These are phyloP conservation scores for Staphylotrichum longicolle DNA, from an alignment of 495 filamentous ascomycete species.

Conservation along the genomic window DNA sequence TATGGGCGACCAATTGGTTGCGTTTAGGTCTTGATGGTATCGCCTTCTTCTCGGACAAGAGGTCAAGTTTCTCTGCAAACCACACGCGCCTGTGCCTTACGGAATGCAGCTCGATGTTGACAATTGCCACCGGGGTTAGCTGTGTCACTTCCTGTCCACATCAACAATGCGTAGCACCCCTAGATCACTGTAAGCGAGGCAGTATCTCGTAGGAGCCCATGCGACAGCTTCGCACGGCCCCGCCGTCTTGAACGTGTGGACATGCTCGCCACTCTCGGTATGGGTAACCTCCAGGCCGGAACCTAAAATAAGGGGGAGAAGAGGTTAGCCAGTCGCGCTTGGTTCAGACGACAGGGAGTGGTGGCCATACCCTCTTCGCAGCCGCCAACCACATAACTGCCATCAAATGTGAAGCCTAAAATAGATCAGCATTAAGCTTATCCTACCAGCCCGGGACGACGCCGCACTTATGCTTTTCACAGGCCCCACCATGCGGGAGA, in stretches of 20 bases:
- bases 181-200: conserved; percentile 82
- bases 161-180: conserved; percentile 77
- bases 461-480: conserved; percentile 71
- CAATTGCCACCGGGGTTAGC: neutral
- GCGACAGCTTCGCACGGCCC: conserved; percentile 65
- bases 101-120: neutral
- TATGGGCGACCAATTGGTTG: too few relatives aligned
- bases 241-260: conserved; percentile 72
- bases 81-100: neutral
- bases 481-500: conserved; percentile 72
- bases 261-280: conserved; percentile 81
- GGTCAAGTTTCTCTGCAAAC: neutral
- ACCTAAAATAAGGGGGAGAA: conserved; percentile 27
- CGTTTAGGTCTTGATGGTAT: too few relatives aligned
- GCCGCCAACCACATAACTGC: conserved; percentile 79
- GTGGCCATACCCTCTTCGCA: conserved; percentile 67
- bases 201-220: conserved; percentile 90
- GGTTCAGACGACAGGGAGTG: conserved; percentile 11
- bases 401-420: conserved; percentile 78
- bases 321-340: conserved; percentile 11
- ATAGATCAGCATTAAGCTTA: conserved; percentile 24
- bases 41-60: too few relatives aligned
- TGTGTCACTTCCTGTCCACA: conserved; percentile 40
- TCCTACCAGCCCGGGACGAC: neutral
- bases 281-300: conserved; percentile 72